These are phyloP conservation scores for Boletus sp. DNA, from an alignment of 768 basidiomycete species.

Conservation along the genomic window DNA sequence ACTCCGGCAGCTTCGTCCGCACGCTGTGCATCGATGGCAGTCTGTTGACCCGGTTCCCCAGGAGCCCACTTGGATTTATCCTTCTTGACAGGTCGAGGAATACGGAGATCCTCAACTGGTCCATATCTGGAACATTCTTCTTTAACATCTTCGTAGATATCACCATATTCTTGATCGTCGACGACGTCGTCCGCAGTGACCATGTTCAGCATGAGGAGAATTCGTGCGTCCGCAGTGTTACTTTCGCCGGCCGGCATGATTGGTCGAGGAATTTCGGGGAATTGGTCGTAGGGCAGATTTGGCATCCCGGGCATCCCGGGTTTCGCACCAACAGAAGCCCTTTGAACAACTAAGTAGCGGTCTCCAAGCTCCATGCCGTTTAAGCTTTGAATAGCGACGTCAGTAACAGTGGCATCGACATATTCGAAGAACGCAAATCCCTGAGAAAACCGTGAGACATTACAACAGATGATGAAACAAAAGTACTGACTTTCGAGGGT, in stretches of 20 bases:
- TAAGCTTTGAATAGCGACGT: slow-evolving; percentile 92
- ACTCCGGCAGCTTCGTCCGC: slow-evolving; percentile 90
- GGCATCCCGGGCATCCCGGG: slow-evolving; percentile 59
- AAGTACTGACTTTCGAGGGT: slow-evolving; percentile 68
- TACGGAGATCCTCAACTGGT: slow-evolving; percentile 76
- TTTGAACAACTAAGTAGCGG: slow-evolving; percentile 91
- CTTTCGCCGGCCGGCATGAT: slow-evolving; percentile 84
- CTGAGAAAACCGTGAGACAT: slow-evolving; percentile 39
- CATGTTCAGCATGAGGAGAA: slow-evolving; percentile 99
- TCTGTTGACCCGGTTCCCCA: slow-evolving; percentile 58
- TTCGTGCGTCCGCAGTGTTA: slow-evolving; percentile 62
- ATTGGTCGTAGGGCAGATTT: slow-evolving; percentile 73
- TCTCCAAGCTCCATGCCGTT: slow-evolving; percentile 99
- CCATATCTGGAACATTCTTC: slow-evolving; percentile 87
- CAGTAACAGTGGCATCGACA: slow-evolving; percentile 83
- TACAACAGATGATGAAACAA: background rate
- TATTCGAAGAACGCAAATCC: slow-evolving; percentile 99
- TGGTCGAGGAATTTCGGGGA: slow-evolving; percentile 81
- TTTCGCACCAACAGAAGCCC: slow-evolving; percentile 92
- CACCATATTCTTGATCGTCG: slow-evolving; percentile 90
- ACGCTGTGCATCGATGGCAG: slow-evolving; percentile 64
- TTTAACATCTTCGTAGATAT: slow-evolving; percentile 92
- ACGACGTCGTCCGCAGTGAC: slow-evolving; percentile 89
- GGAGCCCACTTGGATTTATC: slow-evolving; percentile 76
- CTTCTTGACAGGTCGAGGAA: slow-evolving; percentile 87